phyloP scores from a whole-genome alignment of 2,329 filamentous ascomycete species.

The Calonectria montana region DNA sequence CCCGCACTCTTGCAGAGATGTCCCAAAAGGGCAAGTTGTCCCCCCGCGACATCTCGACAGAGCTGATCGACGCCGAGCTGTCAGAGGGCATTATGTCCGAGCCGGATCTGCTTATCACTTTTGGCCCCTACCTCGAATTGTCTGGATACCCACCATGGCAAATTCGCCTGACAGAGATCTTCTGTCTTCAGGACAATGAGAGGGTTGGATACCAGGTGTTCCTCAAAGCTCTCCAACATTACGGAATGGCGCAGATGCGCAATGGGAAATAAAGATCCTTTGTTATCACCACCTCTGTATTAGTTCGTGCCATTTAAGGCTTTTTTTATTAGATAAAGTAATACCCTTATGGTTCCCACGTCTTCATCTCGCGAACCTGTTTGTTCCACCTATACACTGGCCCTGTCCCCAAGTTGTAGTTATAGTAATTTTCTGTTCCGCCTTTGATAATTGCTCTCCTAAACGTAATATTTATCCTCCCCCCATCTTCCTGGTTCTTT shows the following conservation, averaged over 20 bases:
- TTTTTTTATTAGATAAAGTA: conserved; percentile 25
- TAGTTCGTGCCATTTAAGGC: conserved; percentile 3
- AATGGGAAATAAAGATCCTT: conserved; percentile 69
- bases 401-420: conserved; percentile 82
- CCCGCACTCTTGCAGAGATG: conserved; percentile 95
- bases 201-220: conserved; percentile 96
- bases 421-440: conserved; percentile 86
- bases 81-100: conserved; percentile 83
- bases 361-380: conserved; percentile 60
- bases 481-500: conserved; percentile 70
- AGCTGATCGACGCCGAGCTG: conserved; percentile 91
- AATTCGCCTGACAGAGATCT: conserved; percentile 93
- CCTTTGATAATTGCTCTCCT: conserved; percentile 75
- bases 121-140: conserved; percentile 84
- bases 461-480: conserved; percentile 83
- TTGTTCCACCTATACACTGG: conserved; percentile 76
- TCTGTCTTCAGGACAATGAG: conserved; percentile 79
- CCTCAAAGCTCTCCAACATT: conserved; percentile 84
- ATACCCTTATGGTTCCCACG: conserved; percentile 48
- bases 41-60: conserved; percentile 82
- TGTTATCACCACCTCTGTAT: conserved; percentile 9
- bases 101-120: conserved; percentile 89
- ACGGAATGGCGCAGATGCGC: conserved; percentile 88
- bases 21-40: conserved; percentile 87
- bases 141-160: conserved; percentile 98